Evolutionary conservation across 2,329 filamentous ascomycete species (phyloP).

Genomic region (Ophiostoma ips): DNA sequence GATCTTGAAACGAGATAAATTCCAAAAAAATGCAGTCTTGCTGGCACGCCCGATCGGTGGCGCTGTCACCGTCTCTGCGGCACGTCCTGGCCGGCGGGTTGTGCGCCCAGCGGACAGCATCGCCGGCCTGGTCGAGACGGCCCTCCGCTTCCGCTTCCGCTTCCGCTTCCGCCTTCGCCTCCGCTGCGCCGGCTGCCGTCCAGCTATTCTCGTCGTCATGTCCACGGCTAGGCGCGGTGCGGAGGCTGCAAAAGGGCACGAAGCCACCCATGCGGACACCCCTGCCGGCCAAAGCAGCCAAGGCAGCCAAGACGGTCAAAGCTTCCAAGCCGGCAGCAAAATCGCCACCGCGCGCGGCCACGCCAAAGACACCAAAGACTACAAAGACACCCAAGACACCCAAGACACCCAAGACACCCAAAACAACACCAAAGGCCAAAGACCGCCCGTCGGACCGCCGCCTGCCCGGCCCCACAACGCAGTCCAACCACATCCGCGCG

Average conservation of each 20-base stretch:
- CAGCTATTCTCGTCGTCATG: neutral
- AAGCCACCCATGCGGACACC: neutral
- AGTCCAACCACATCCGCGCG: slow-evolving; percentile 8
- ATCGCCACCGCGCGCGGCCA: neutral
- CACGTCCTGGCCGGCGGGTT: slow-evolving; percentile 1
- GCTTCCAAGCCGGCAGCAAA: neutral
- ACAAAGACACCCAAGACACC: neutral
- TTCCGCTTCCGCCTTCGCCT: too few species aligned
- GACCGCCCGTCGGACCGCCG: neutral
- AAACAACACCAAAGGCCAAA: neutral
- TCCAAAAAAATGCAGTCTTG: neutral
- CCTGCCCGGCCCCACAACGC: neutral
- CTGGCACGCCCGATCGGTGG: slow-evolving; percentile 11
- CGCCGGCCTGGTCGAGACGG: neutral
- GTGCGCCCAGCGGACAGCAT: slow-evolving; percentile 3
- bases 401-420: neutral
- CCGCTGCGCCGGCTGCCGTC: too few species aligned
- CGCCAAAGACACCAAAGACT: neutral
- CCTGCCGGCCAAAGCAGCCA: neutral
- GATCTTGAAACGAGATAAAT: too few species aligned
- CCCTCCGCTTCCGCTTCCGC: neutral
- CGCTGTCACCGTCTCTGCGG: slow-evolving; percentile 16
- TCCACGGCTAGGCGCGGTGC: neutral
- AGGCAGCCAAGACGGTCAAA: neutral
- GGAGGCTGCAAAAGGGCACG: neutral